phyloP scores from a whole-genome alignment of 768 basidiomycete species.

The Mrakia gelida region DNA sequence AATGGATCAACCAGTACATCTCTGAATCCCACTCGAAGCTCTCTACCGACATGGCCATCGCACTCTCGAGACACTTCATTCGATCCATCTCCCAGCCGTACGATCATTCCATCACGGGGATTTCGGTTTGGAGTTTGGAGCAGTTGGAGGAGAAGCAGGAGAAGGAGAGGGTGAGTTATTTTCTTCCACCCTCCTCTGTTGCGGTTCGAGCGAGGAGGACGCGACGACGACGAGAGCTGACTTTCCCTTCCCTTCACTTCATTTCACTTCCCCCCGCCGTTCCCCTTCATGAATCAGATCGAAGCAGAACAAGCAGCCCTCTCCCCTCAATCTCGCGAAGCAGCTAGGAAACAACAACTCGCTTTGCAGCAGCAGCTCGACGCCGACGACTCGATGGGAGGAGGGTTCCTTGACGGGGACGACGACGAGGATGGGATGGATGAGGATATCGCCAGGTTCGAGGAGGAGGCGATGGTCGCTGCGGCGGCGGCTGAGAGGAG shows the following conservation, averaged over 20 bases:
- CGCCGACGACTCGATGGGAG: background rate
- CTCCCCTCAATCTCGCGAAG: background rate
- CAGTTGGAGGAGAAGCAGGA: slow-evolving; percentile 75
- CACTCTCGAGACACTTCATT: slow-evolving; percentile 92
- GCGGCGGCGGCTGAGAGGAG: background rate
- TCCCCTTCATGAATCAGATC: too few relatives aligned
- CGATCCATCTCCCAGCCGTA: slow-evolving; percentile 97
- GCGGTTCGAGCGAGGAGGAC: background rate
- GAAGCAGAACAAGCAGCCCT: slow-evolving; percentile 18
- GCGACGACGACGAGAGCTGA: background rate
- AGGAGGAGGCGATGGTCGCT: background rate
- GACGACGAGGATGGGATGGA: background rate
- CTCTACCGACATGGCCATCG: slow-evolving; percentile 95
- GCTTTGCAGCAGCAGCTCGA: background rate
- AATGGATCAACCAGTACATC: slow-evolving; percentile 99
- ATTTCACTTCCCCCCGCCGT: too few relatives aligned
- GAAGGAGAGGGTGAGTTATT: slow-evolving; percentile 39
- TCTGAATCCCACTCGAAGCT: slow-evolving; percentile 97
- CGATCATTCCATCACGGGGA: slow-evolving; percentile 89
- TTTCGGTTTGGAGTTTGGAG: slow-evolving; percentile 91
- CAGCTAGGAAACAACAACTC: background rate
- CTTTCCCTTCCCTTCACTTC: background rate
- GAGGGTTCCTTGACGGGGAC: background rate
- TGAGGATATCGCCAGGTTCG: background rate
- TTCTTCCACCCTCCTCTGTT: background rate